These are phyloP conservation scores for Alternaria consortialis DNA, from an alignment of 2,329 filamentous ascomycete species.

Conservation along the genomic window DNA sequence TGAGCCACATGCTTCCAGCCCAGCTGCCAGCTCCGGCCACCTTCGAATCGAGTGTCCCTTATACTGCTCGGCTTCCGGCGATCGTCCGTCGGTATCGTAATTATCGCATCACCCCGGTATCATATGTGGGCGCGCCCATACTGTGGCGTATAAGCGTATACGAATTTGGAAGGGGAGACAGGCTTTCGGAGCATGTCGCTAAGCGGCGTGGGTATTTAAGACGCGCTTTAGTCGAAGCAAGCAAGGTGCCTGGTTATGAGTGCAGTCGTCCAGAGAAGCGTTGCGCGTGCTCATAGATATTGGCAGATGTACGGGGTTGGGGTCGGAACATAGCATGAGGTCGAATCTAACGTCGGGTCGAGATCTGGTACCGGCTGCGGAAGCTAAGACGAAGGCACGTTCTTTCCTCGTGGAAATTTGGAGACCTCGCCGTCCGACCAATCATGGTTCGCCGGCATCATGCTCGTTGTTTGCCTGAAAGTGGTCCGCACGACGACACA, in stretches of 20 bases:
- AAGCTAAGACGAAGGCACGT: conserved; percentile 15
- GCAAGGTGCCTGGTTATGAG: not conserved
- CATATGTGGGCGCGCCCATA: not conserved
- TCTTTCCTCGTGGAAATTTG: conserved; percentile 12
- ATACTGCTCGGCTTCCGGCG: not conserved
- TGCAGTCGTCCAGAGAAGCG: not conserved
- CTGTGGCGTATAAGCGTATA: not conserved
- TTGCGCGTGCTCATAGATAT: not conserved
- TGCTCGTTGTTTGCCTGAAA: conserved; percentile 20
- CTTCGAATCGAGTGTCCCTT: not conserved
- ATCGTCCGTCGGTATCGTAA: not conserved
- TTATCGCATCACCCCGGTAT: not conserved
- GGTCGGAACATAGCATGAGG: conserved; percentile 1
- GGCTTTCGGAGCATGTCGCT: not conserved
- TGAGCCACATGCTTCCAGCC: not conserved
- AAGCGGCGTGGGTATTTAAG: not conserved
- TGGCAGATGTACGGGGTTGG: not conserved
- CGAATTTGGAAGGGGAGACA: not conserved
- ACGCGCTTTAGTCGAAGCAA: not conserved
- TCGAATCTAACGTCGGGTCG: not conserved
- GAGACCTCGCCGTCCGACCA: conserved; percentile 10
- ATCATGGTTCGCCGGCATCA: conserved; percentile 14
- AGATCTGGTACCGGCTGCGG: conserved; percentile 11
- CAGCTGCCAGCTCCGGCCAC: not conserved
- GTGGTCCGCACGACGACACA: conserved; percentile 19